Evolutionary conservation across 371 early-diverging fungal species (phyloP), one percentile per base, ranked within the genome.

Genomic region (Catenaria anguillulae): DNA sequence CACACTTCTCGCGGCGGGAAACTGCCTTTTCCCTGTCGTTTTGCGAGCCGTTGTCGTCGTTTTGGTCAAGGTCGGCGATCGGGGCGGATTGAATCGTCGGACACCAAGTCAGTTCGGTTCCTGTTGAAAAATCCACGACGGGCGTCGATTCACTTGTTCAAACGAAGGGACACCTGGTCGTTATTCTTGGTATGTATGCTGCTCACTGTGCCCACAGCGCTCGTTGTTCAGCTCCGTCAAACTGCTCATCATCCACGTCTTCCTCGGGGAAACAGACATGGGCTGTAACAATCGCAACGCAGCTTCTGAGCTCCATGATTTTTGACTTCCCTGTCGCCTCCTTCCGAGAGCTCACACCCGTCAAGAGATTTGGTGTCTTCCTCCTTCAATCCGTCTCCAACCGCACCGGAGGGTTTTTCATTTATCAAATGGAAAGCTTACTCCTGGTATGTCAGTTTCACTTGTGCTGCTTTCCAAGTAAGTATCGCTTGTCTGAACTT

Each of bases 61-160:
- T 13, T 23, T 50, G 52, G 4, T 29, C 52, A 8, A 19, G 52
- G 12, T 29, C 17, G 52, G 29, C 12, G 15, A 19, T 2, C 6
- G 40, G 5, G 40, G 40, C 17, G 10, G 40, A 5, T 50, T 8
- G 17, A 8, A 8, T 0, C 29, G 13, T 13, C 1, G 52, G 10
- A 26, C 52, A 2, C 26, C 26, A 26, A 29, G 15, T 26, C 52
- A 31, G 2, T 50, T 10, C 52, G 52, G 13, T 50, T 50, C 31
- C 31, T 50, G 29, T 29, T 50, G 2, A 4, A 13, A 10, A 50
- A 50, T 12, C 52, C 52, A 17, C 31, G 52, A 8, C 52, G 52
- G 15, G 52, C 52, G 13, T 50, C 52, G 29, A 50, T 50, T 29
- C 52, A 50, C 52, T 29, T 50, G 52, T 50, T 50, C 24, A 26